Evolutionary conservation across 129 eudicot genomes (phyloP).

Genomic region (Ambrosia artemisiifolia): DNA sequence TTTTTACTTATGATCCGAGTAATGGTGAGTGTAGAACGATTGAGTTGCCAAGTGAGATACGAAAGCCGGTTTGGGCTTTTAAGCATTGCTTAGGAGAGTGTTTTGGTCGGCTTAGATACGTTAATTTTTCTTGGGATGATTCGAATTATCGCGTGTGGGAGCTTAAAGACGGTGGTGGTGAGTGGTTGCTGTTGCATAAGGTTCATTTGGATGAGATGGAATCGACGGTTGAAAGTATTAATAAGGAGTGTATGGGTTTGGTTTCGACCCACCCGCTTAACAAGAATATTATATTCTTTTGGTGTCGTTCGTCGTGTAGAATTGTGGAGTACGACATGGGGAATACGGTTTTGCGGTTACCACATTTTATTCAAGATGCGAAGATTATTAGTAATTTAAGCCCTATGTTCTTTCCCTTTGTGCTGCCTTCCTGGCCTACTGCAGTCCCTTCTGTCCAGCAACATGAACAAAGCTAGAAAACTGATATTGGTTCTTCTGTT

Average conservation of each 20-base stretch:
- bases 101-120: constrained; percentile 18
- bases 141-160: constrained; percentile 26
- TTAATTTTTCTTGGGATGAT: constrained; percentile 31
- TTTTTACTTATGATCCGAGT: constrained; percentile 26
- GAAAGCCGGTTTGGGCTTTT: constrained; percentile 27
- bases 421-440: constrained; percentile 31
- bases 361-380: constrained; percentile 18
- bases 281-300: constrained; percentile 22
- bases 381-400: constrained; percentile 20
- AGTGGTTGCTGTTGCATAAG: constrained; percentile 27
- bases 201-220: constrained; percentile 31
- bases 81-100: constrained; percentile 29
- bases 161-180: constrained; percentile 20
- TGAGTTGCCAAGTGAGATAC: constrained; percentile 26
- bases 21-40: constrained; percentile 25
- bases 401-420: constrained; percentile 30
- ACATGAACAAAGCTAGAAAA: constrained; percentile 5
- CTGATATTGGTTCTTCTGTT: not conserved
- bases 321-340: constrained; percentile 27
- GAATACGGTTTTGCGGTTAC: constrained; percentile 21
- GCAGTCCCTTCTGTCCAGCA: constrained; percentile 18
- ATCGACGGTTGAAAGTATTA: constrained; percentile 2
- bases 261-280: constrained; percentile 19
- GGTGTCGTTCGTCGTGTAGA: constrained; percentile 28
- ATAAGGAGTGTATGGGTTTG: constrained; percentile 28